Evolutionary conservation across 768 basidiomycete genomes (phyloP), one percentile per base, ranked within the genome.

Genomic region (Suillus tomentosus): DNA sequence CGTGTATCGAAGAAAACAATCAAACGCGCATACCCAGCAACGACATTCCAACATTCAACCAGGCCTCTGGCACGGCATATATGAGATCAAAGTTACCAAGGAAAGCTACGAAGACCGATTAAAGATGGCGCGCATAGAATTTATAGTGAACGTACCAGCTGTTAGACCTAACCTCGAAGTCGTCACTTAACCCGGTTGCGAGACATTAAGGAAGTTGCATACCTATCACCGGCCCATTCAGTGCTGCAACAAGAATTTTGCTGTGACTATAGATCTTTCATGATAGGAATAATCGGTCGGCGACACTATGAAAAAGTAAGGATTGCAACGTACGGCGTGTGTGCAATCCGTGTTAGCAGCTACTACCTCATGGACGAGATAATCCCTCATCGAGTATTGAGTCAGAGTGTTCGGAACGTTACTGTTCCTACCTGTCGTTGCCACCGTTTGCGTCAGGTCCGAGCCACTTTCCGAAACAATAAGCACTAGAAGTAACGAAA

Each of bases 171-270:
- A 34, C 17, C 17, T 42, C 39, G 27, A 42, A 17, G 40, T 0
- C 17, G 24, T 42, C 24, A 58, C 9, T 58, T 31, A 31, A 42
- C 6, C 3, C 2, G 15, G 5, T 57, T 40, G 9, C 22, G 19
- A 4, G 17, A 58, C 27, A 42, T 7, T 19, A 58, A 42, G 27
- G 24, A 58, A 58, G 57, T 5, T 51, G 62, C 79, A 24, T 72
- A 88, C 89, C 90, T 83, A 92, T 85, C 5, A 88, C 90, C 19
- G 90, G 90, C 0, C 90, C 90, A 66, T 92, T 90, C 24, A 91
- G 67, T 2, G 87, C 89, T 15, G 88, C 89, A 15, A 91, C 84
- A 19, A 91, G 79, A 17, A 91, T 77, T 72, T 92, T 92, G 62
- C 79, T 80, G 69, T 92, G 90, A 0, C 82, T 81, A 67, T 87